Base-by-base conservation (phyloP, 768 basidiomycete genomes). In the Trametes cingulata region DNA sequence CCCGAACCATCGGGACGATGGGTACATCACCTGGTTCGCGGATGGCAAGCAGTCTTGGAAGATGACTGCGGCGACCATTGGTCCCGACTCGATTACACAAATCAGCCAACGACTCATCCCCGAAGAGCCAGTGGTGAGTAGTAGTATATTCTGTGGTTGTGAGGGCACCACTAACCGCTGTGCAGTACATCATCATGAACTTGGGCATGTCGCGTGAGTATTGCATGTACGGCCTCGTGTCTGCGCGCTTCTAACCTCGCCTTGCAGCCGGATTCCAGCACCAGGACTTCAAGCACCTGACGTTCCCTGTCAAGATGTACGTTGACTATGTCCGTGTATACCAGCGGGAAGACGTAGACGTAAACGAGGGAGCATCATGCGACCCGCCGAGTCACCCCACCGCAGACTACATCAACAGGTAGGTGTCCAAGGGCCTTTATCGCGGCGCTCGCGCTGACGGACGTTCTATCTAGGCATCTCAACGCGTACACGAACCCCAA, bases 241-340 rank as follows among this genome's bases (percentile, higher is more conserved):
- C 20, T 55, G 42, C 12, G 15, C 17, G 50, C 6, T 2, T 33
- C 57, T 37, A 47, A 52, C 49, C 24, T 36, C 19, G 41, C 36
- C 27, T 25, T 55, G 15, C 56, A 81, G 79, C 85, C 2, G 78
- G 80, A 40, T 94, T 95, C 79, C 91, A 94, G 68, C 65, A 72
- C 49, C 84, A 85, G 57, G 87, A 95, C 72, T 93, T 79, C 68
- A 77, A 77, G 64, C 77, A 92, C 68, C 76, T 98, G 53, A 67
- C 72, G 47, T 96, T 94, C 79, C 96, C 95, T 0, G 78, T 82
- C 7, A 76, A 81, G 60, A 90, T 96, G 90, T 84, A 82, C 60
- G 75, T 98, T 63, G 96, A 98, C 73, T 98, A 97, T 66, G 82
- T 99, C 22, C 86, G 93, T 37, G 81, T 95, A 52, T 93, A 93